A percentile compares a stretch with the other conserved stretches of the same genome.
These are phyloP conservation scores for Silene latifolia DNA, from an alignment of 148 eudicot genomes.

Conservation along the genomic window DNA sequence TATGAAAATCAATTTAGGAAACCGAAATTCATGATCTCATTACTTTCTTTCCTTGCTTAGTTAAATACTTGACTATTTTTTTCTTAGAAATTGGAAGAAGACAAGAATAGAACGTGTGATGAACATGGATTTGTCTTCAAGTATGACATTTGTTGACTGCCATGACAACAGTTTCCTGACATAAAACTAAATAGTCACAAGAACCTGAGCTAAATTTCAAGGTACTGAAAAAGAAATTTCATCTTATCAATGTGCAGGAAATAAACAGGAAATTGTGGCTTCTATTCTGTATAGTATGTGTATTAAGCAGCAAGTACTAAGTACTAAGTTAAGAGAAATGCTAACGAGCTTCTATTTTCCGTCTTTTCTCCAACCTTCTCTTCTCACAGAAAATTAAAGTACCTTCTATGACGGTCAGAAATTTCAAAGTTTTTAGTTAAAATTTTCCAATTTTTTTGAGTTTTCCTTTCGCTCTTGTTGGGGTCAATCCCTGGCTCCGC, in stretches of 20 bases:
- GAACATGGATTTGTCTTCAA: slow-evolving; percentile 26
- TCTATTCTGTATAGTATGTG: slow-evolving; percentile 6
- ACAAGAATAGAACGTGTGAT: slow-evolving; percentile 21
- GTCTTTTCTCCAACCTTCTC: no score
- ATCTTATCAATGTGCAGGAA: not conserved
- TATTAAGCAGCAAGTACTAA: not conserved
- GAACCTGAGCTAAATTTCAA: slow-evolving; percentile 2
- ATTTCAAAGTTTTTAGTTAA: no score
- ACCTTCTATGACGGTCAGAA: no score
- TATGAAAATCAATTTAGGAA: not conserved
- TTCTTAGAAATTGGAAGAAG: not conserved
- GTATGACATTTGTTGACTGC: no score
- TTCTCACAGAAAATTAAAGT: no score
- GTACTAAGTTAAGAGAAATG: not conserved
- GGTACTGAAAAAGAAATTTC: not conserved
- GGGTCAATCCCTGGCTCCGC: no score
- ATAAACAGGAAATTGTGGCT: not conserved
- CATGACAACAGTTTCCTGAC: no score
- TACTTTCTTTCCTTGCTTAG: no score
- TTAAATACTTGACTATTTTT: not conserved
- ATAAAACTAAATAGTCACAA: no score
- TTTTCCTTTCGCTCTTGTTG: no score
- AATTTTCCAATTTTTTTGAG: no score
- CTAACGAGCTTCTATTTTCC: no score
- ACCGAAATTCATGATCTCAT: not conserved